Evolutionary conservation across 2,329 filamentous ascomycete species (phyloP).

Genomic region (Monosporascus sp.): DNA sequence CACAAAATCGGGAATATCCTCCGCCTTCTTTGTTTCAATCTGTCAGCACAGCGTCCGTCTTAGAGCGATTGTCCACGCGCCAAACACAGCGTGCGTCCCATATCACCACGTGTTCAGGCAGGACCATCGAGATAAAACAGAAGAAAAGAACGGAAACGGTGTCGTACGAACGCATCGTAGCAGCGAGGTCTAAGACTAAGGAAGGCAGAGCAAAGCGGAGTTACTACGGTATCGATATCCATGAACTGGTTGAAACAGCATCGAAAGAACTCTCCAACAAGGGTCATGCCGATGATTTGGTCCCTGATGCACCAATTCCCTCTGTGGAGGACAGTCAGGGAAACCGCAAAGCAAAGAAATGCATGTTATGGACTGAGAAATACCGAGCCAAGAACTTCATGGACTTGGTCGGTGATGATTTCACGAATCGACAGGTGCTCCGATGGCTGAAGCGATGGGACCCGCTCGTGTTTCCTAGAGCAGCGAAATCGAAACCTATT

Average conservation of each 20-base stretch:
- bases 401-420: conserved; percentile 89
- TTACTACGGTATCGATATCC: conserved; percentile 92
- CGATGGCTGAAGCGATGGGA: conserved; percentile 96
- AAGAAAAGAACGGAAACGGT: conserved; percentile 42
- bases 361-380: conserved; percentile 91
- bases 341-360: conserved; percentile 36
- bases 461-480: conserved; percentile 80
- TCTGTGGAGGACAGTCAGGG: conserved; percentile 39
- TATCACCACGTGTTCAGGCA: conserved; percentile 54
- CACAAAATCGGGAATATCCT: conserved; percentile 6
- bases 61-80: conserved; percentile 15
- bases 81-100: conserved; percentile 29
- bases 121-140: conserved; percentile 49
- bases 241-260: conserved; percentile 71
- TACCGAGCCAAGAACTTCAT: conserved; percentile 90
- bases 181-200: conserved; percentile 60
- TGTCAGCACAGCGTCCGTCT: conserved; percentile 13
- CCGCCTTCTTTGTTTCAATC: conserved; percentile 17
- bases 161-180: conserved; percentile 64
- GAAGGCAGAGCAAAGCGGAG: conserved; percentile 66
- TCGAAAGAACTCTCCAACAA: conserved; percentile 49
- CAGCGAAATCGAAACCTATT: conserved; percentile 53
- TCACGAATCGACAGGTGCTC: conserved; percentile 84
- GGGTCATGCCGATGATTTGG: conserved; percentile 17
- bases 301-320: conserved; percentile 31